Conservation (phyloP, 768 basidiomycete genomes). For the Galerina marginata region DNA sequence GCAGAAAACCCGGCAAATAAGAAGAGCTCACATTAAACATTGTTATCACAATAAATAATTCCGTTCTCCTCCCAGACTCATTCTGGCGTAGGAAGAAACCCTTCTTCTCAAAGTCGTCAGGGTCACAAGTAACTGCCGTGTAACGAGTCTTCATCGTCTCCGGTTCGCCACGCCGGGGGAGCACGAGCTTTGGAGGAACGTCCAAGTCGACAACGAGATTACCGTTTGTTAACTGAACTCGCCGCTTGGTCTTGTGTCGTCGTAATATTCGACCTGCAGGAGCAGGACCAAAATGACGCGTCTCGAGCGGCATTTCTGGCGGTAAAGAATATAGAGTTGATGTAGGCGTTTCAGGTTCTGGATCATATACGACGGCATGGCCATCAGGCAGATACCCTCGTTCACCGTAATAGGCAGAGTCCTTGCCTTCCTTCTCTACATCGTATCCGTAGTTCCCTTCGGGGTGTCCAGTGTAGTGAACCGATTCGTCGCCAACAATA, state of each 20-base stretch:
- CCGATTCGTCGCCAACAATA: constrained; percentile 57
- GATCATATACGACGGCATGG: constrained; percentile 44
- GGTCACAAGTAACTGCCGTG: constrained; percentile 93
- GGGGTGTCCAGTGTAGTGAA: constrained; percentile 56
- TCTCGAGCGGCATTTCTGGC: constrained; percentile 62
- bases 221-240: constrained; percentile 84
- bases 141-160: constrained; percentile 80
- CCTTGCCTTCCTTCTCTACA: constrained; percentile 43
- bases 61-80: constrained; percentile 78
- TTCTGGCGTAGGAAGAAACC: constrained; percentile 89
- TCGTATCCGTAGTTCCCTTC: constrained; percentile 32
- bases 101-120: constrained; percentile 86
- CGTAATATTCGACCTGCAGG: constrained; percentile 80
- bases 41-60: constrained; percentile 92
- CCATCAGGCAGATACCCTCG: constrained; percentile 32
- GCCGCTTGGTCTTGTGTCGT: constrained; percentile 76
- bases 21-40: constrained; percentile 82
- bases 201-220: constrained; percentile 86
- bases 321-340: constrained; percentile 44
- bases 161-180: constrained; percentile 71
- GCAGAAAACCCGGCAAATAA: background rate
- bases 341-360: constrained; percentile 47
- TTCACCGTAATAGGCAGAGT: constrained; percentile 30
- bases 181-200: constrained; percentile 83
- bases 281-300: constrained; percentile 88